phyloP scores from a whole-genome alignment of 148 eudicot genomes.

The Camellia japonica region DNA sequence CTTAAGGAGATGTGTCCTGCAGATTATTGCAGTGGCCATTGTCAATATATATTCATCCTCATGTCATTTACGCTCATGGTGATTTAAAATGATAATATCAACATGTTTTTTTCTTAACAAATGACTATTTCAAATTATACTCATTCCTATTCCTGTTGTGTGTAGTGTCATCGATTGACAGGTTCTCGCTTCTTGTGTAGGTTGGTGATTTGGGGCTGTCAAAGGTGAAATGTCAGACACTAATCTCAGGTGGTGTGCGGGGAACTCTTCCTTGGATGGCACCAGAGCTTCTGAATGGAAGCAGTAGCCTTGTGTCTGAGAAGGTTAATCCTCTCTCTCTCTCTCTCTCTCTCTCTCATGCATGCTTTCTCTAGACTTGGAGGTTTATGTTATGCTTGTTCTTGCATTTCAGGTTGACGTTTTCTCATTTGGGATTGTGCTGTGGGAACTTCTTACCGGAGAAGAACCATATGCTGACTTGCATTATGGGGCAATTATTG shows the following conservation, averaged over 20 bases:
- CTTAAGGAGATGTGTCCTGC: not conserved
- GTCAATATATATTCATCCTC: not conserved
- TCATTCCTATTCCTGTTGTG: not conserved
- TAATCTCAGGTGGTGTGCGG: conserved; percentile 90
- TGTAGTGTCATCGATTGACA: not conserved
- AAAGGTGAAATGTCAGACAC: conserved; percentile 86
- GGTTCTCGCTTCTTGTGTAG: conserved; percentile 28
- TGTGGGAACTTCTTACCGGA: conserved; percentile 98
- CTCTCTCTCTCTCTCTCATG: not conserved
- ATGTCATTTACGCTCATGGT: not conserved
- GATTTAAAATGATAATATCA: not conserved
- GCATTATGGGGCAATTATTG: conserved; percentile 89
- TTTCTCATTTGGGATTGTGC: conserved; percentile 89
- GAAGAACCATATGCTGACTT: conserved; percentile 92
- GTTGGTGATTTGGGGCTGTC: conserved; percentile 96
- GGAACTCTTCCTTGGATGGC: conserved; percentile 99
- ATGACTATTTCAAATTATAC: not conserved
- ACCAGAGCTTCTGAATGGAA: conserved; percentile 90
- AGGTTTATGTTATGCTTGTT: not conserved
- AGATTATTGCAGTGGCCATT: not conserved
- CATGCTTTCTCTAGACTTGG: not conserved
- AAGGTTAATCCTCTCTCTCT: conserved; percentile 44
- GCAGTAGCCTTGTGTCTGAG: conserved; percentile 88
- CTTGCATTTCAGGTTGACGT: conserved; percentile 65
- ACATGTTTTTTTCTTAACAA: not conserved